Evolutionary conservation across 2,329 filamentous ascomycete genomes (phyloP).

Genomic region (Xylaria sp.): DNA sequence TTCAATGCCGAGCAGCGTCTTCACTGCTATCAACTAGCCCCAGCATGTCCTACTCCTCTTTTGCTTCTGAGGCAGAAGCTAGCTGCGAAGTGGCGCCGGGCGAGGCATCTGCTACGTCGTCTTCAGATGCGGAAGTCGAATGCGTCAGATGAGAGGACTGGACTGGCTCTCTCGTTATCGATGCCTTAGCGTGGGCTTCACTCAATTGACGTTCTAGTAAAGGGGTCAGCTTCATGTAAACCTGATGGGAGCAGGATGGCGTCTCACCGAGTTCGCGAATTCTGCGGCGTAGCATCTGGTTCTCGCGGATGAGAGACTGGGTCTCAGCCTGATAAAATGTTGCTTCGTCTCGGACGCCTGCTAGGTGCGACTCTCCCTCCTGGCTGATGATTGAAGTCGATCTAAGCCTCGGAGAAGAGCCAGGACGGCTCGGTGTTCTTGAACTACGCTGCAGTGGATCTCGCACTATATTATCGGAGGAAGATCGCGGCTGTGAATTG

Average conservation of each 20-base stretch:
- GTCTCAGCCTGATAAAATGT: constrained; percentile 80
- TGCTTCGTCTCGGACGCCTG: constrained; percentile 65
- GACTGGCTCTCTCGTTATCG: constrained; percentile 43
- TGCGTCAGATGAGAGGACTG: constrained; percentile 45
- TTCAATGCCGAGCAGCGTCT: neutral
- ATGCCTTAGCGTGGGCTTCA: constrained; percentile 36
- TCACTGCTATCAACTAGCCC: neutral
- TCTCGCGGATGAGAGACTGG: constrained; percentile 70
- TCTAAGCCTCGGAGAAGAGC: constrained; percentile 50
- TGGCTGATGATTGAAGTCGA: constrained; percentile 55
- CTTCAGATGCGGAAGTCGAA: constrained; percentile 42
- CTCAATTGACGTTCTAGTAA: constrained; percentile 47
- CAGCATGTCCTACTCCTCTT: constrained; percentile 23
- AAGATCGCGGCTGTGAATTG: constrained; percentile 48
- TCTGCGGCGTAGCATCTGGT: constrained; percentile 73
- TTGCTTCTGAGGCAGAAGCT: constrained; percentile 17
- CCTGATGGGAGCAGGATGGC: neutral
- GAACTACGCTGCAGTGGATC: constrained; percentile 53
- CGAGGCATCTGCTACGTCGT: constrained; percentile 25
- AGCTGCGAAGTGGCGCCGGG: constrained; percentile 16
- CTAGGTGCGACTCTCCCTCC: constrained; percentile 54
- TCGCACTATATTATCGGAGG: constrained; percentile 51
- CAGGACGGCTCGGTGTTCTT: constrained; percentile 53
- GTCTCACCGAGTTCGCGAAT: constrained; percentile 64
- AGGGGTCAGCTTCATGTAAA: constrained; percentile 12